Evolutionary conservation across 164 flowering plant species (phyloP), one percentile per base, ranked within the genome.

Genomic region (Paratinospora sagittata): DNA sequence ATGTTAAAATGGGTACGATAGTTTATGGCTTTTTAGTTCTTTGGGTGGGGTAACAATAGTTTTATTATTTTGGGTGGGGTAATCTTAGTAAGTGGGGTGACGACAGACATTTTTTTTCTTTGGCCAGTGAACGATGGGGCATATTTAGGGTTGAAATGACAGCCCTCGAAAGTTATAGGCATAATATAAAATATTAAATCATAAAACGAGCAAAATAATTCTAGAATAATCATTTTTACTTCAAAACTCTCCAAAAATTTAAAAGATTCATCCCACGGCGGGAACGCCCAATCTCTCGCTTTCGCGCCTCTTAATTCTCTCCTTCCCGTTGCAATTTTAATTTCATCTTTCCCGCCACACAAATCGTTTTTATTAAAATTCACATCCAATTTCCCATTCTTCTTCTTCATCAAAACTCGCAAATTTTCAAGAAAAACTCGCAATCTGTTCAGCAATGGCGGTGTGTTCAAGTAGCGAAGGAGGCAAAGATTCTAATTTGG

Each of bases 401-500:
- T 47, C 58, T 52, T 52, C 58, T 16, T 19, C 19, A 16, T n/a
- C n/a, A n/a, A 39, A 0, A 39, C 0, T 39, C 43, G 10, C 43
- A 39, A 39, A n/a, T 16, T 52, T 21, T 52, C 58, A 16, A n/a
- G n/a, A n/a, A 13, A 52, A 52, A 6, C 58, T 52, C 58, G 6
- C n/a, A 19, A 16, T 17, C 17, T 52, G 58, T 14, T 6, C 58
- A 52, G n/a, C 16, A 52, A 52, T 52, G 58, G 58, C 6, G 16
- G 58, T 19, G 2, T 52, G n/a, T 52, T 52, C 58, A 52, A 52
- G 3, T 52, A 52, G 6, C n/a, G 21, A 21, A 52, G n/a, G 58
- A 11, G 58, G 6, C n/a, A 52, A 52, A n/a, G 66, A 63, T 11
- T 33, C 41, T 27, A 74, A 75, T 49, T 78, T 80, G 30, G 86